Evolutionary conservation across 768 basidiomycete species (phyloP).

Genomic region (Auriculariales sp.): DNA sequence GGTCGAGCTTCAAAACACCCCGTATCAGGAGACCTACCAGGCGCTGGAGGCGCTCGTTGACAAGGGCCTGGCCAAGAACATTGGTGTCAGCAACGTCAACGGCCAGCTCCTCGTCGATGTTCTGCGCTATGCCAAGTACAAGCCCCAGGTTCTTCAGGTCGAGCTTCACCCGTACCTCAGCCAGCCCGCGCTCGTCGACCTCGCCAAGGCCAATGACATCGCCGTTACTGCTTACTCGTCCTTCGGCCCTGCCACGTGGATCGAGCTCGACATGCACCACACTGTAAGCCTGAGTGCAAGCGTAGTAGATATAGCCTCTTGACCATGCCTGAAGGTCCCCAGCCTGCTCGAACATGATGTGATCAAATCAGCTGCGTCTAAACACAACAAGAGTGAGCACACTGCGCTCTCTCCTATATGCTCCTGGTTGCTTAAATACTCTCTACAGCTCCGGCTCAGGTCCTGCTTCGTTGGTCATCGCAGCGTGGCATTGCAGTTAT

Average conservation of each 20-base stretch:
- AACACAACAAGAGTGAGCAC: conserved; percentile 37
- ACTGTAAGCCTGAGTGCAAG: conserved; percentile 24
- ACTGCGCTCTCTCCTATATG: neutral
- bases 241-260: conserved; percentile 38
- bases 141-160: conserved; percentile 43
- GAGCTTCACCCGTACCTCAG: conserved; percentile 44
- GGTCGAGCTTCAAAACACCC: conserved; percentile 49
- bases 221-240: conserved; percentile 43
- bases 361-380: conserved; percentile 29
- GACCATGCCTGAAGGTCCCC: too few species aligned
- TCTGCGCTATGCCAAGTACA: conserved; percentile 57
- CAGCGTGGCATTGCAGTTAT: conserved; percentile 62
- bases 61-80: conserved; percentile 55
- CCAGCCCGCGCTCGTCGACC: conserved; percentile 30
- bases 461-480: conserved; percentile 67
- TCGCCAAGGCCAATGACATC: conserved; percentile 27
- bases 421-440: neutral
- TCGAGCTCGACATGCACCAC: conserved; percentile 50
- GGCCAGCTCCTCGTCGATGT: conserved; percentile 63
- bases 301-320: neutral
- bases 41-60: conserved; percentile 73
- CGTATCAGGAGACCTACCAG: conserved; percentile 71
- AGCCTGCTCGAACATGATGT: conserved; percentile 38
- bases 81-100: conserved; percentile 52
- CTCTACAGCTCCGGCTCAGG: conserved; percentile 35